A percentile compares a stretch with the other conserved stretches of the same genome.
phyloP scores from a whole-genome alignment of 78 protist species.

The Protostelium mycophagum region DNA sequence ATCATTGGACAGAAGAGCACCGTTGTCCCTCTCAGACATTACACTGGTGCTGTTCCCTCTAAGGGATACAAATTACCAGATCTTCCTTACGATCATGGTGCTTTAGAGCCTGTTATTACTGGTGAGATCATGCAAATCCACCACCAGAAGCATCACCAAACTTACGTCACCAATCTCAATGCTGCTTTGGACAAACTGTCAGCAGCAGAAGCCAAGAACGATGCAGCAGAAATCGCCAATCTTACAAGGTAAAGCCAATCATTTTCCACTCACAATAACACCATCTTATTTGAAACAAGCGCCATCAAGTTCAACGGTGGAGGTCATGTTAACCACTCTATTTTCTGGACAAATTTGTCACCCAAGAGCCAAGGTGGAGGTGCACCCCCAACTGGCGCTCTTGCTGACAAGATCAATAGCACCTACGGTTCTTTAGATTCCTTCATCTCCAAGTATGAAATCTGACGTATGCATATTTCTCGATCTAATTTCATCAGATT shows the following conservation, averaged over 20 bases:
- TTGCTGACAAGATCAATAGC: constrained; percentile 45
- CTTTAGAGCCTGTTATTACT: constrained; percentile 76
- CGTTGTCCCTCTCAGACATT: background rate
- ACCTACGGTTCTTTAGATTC: constrained; percentile 21
- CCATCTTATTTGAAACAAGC: background rate
- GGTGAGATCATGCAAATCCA: constrained; percentile 81
- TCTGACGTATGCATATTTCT: background rate
- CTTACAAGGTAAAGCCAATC: background rate
- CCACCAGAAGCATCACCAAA: constrained; percentile 75
- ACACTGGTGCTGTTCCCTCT: constrained; percentile 4
- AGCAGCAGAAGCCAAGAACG: constrained; percentile 58
- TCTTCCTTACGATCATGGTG: constrained; percentile 80
- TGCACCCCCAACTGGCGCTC: constrained; percentile 50
- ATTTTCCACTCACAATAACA: background rate
- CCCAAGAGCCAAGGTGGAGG: constrained; percentile 74
- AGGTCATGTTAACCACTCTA: constrained; percentile 92
- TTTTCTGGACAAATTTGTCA: constrained; percentile 90
- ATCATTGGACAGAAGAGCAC: too few species aligned
- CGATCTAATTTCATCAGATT: constrained; percentile 12
- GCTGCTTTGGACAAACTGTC: constrained; percentile 68
- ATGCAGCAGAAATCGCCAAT: background rate
- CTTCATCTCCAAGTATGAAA: background rate
- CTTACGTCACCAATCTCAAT: constrained; percentile 78
- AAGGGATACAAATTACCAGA: constrained; percentile 68
- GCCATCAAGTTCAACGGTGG: constrained; percentile 92